Evolutionary conservation across 2,329 filamentous ascomycete genomes (phyloP), one percentile per base, ranked within the genome.

Genomic region (Colletotrichum sp.): DNA sequence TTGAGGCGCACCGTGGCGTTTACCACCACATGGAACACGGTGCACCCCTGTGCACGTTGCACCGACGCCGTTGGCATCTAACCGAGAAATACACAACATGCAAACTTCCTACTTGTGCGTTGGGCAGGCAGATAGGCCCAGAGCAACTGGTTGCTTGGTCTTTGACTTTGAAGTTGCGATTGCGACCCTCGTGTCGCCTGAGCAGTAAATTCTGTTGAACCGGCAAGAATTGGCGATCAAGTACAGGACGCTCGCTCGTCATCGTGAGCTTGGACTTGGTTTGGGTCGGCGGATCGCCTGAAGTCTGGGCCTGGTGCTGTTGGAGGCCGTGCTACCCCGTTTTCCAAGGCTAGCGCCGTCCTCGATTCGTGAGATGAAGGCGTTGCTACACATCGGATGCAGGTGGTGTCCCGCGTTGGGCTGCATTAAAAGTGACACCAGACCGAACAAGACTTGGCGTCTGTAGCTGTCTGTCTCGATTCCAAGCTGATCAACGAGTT

Each of bases 11-110:
- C 30, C 8, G 7, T 26, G 36, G 30, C 28, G 36, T 32, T 52
- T 52, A 69, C 30, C 24, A 62, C 66, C 70, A 72, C 55, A 61
- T 69, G 68, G 61, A 43, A 63, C 32, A 36, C 61, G 32, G 21
- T 34, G 12, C 16, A 63, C 8, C 34, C 61, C 34, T 63, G 61
- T 12, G 36, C 7, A n/a, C 34, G 61, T 63, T 5, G 34, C 32
- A 63, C 32, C 32, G 21, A 18, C 4, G 61, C 30, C 13, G 18
- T 43, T 38, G 61, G 32, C 61, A 34, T 63, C 61, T 38, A 63
- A 63, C 32, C 61, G 61, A 63, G 34, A n/a, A 13, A 24, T 52
- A 9, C 34, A 63, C 34, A 38, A 36, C 32, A 63, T 34, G 32
- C 34, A 43, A 63, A 36, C 61, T 18, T n/a, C 28, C 34, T 26